Evolutionary conservation across 306 rosid genomes (phyloP).

Genomic region (Dalbergia oliveri): DNA sequence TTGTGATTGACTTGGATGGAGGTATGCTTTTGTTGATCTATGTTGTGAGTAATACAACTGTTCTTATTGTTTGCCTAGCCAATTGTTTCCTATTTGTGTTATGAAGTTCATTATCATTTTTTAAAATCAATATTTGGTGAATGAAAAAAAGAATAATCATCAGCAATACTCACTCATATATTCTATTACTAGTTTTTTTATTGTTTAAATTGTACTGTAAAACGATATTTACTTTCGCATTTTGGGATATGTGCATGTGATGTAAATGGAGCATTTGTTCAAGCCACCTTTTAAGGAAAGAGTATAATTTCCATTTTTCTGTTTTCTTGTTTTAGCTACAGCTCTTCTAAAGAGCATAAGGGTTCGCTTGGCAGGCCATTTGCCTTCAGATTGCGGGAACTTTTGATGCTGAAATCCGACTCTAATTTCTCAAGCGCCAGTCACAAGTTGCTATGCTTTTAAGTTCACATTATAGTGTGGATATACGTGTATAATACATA

Average conservation of each 20-base stretch:
- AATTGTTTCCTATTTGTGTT: slow-evolving; percentile 18
- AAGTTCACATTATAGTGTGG: slow-evolving; percentile 9
- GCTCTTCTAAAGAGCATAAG: slow-evolving; percentile 40
- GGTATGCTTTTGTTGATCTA: slow-evolving; percentile 55
- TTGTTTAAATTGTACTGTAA: background rate
- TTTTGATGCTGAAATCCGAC: slow-evolving; percentile 40
- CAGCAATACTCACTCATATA: background rate
- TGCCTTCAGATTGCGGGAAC: slow-evolving; percentile 45
- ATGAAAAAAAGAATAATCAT: slow-evolving; percentile 12
- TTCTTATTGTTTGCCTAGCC: slow-evolving; percentile 16
- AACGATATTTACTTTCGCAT: background rate
- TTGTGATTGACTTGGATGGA: slow-evolving; percentile 62
- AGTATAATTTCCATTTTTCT: slow-evolving; percentile 1
- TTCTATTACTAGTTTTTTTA: background rate
- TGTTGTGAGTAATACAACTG: background rate
- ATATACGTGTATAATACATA: slow-evolving; percentile 38
- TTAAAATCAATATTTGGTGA: slow-evolving; percentile 20
- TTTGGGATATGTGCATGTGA: background rate
- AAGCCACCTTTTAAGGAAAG: slow-evolving; percentile 25
- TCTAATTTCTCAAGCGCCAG: slow-evolving; percentile 49
- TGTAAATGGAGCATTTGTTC: slow-evolving; percentile 19
- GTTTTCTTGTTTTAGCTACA: slow-evolving; percentile 38
- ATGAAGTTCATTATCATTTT: background rate
- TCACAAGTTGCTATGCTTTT: slow-evolving; percentile 32
- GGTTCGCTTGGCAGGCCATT: slow-evolving; percentile 38